Percentiles rank a stretch among this genome's conserved stretches.
Conservation (phyloP, 148 eudicot species). For the Rhododendron griersonianum region DNA sequence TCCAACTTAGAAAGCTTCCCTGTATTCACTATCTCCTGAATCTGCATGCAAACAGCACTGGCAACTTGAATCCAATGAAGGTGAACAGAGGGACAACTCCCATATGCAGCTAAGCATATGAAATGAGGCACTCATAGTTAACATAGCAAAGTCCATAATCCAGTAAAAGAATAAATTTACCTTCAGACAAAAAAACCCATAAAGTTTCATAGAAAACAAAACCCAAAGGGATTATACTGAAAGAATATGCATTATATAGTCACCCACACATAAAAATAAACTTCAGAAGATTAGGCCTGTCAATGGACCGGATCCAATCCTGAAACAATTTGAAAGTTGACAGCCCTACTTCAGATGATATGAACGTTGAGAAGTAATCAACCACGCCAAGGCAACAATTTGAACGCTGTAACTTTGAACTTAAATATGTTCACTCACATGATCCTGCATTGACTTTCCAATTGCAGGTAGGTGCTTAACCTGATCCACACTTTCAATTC, state of each 20-base stretch:
- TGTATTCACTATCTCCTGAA: conserved; percentile 84
- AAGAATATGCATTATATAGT: too few relatives aligned
- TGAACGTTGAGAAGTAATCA: not conserved
- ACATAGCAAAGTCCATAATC: not conserved
- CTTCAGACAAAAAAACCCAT: too few relatives aligned
- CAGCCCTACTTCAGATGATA: not conserved
- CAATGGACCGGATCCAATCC: too few relatives aligned
- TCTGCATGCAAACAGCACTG: conserved; percentile 39
- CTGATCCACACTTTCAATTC: conserved; percentile 77
- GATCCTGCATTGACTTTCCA: conserved; percentile 90
- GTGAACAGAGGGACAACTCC: not conserved
- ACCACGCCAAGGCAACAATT: not conserved
- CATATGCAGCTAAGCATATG: not conserved
- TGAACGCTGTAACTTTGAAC: not conserved
- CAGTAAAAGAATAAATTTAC: not conserved
- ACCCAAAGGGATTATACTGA: too few relatives aligned
- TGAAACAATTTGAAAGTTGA: too few relatives aligned
- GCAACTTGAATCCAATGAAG: not conserved
- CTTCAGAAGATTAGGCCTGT: too few relatives aligned
- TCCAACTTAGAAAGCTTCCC: conserved; percentile 94
- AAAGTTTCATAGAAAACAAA: too few relatives aligned
- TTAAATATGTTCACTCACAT: conserved; percentile 52
- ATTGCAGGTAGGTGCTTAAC: conserved; percentile 84
- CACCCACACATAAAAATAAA: too few relatives aligned
- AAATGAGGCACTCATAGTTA: not conserved